Evolutionary conservation across 129 eudicot genomes (phyloP), one percentile per base, ranked within the genome.

Genomic region (Pseudognaphalium luteoalbum): DNA sequence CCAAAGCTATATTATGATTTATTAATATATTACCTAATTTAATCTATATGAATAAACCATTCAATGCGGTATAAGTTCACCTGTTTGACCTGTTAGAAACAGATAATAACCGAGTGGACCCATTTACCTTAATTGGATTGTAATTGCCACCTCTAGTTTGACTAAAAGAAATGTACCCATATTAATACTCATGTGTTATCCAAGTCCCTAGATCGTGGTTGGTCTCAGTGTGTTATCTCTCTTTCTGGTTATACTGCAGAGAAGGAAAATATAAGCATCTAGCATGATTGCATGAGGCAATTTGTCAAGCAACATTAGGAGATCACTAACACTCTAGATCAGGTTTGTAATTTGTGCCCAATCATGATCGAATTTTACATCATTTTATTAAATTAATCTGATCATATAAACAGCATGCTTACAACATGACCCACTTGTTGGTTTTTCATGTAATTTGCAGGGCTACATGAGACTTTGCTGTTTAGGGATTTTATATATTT

Each of bases 201-300:
- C 42, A 30, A 63, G 68, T 30, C 21, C 42, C 42, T 28, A 64
- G 3, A 64, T 64, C 17, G 6, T 64, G 35, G 9, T 30, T 64
- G 42, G 42, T 64, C 41, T 64, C 42, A 64, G 9, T 64, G 19
- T 28, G 67, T 62, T 62, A 12, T 30, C 16, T 37, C 33, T 33
- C 68, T 28, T 64, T 64, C 42, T 30, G 68, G 15, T 64, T 12
- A 25, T 25, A 30, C 42, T 30, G 68, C 68, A 64, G 68, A 64
- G 68, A 64, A 29, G 68, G 41, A 64, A 64, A 32, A 64, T 4
- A 8, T 64, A 32, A 16, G 68, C 68, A 47, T 47, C 14, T 47
- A 12, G n/a, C 42, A 12, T 12, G 42, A 30, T 47, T 47, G n/a
- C 42, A 12, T 12, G 42, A 30, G 41, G 42, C 41, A 28, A 28